Percentiles rank a stretch among this genome's conserved stretches.
Conservation (phyloP, 2,329 filamentous ascomycete species). For the Penicillium sp. region DNA sequence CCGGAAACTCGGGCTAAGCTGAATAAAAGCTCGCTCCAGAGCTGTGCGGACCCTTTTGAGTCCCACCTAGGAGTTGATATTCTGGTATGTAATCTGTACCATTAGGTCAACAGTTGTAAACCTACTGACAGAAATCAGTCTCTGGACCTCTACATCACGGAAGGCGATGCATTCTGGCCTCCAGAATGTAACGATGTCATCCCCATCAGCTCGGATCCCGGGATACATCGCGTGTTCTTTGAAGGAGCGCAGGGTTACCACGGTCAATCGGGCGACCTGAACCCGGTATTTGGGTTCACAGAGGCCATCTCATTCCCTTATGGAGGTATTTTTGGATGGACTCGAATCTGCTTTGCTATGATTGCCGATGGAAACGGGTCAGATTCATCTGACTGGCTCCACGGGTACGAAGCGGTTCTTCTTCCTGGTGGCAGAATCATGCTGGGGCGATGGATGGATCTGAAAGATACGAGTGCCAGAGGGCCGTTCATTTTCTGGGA, state of each 20-base stretch:
- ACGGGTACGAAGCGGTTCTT: slow-evolving; percentile 54
- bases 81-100: slow-evolving; percentile 27
- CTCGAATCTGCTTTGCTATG: slow-evolving; percentile 40
- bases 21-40: slow-evolving; percentile 34
- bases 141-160: slow-evolving; percentile 24
- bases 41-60: slow-evolving; percentile 39
- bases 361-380: neutral
- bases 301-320: slow-evolving; percentile 34
- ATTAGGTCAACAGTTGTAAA: too few species aligned
- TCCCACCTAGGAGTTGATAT: slow-evolving; percentile 28
- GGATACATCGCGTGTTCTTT: slow-evolving; percentile 26
- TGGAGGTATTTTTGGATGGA: slow-evolving; percentile 41
- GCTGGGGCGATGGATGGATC: slow-evolving; percentile 52
- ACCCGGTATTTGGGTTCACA: slow-evolving; percentile 39
- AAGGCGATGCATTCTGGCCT: slow-evolving; percentile 35
- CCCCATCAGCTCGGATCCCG: slow-evolving; percentile 9
- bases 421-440: slow-evolving; percentile 54
- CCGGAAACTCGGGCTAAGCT: slow-evolving; percentile 25
- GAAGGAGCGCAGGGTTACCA: slow-evolving; percentile 28
- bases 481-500: slow-evolving; percentile 42
- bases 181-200: slow-evolving; percentile 27
- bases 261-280: slow-evolving; percentile 6
- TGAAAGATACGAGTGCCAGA: slow-evolving; percentile 23
- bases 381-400: slow-evolving; percentile 37
- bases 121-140: slow-evolving; percentile 23